Percentiles rank a stretch among this genome's conserved stretches.
phyloP scores from a whole-genome alignment of 768 basidiomycete genomes.

The Amanita rubescens region DNA sequence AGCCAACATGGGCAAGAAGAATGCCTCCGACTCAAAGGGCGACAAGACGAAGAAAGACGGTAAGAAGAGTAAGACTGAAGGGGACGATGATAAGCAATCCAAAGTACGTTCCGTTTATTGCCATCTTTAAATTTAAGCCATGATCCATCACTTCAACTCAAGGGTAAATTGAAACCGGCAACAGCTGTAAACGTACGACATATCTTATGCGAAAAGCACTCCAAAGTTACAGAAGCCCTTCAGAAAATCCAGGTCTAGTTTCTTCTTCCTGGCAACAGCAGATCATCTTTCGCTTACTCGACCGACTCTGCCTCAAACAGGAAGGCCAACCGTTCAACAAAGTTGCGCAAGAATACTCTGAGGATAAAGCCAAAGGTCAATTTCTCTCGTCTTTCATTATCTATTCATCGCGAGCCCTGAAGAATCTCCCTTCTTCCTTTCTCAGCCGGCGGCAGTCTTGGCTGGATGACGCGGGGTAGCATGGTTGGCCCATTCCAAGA shows the following conservation, averaged over 20 bases:
- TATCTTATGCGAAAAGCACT: slow-evolving; percentile 84
- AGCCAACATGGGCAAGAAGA: slow-evolving; percentile 32
- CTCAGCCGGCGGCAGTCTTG: slow-evolving; percentile 75
- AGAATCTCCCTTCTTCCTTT: not conserved
- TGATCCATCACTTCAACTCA: not conserved
- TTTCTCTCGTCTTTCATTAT: not conserved
- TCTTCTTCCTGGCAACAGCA: too few species aligned
- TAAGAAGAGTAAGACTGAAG: slow-evolving; percentile 39
- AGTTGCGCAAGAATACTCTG: slow-evolving; percentile 84
- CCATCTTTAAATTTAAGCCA: not conserved
- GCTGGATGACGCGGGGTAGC: slow-evolving; percentile 82
- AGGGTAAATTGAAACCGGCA: slow-evolving; percentile 68
- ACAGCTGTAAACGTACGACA: slow-evolving; percentile 82
- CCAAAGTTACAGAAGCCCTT: slow-evolving; percentile 70
- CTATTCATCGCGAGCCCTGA: not conserved
- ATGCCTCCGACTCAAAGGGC: slow-evolving; percentile 21
- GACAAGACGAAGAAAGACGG: slow-evolving; percentile 26
- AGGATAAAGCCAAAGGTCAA: slow-evolving; percentile 83
- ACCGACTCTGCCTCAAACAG: slow-evolving; percentile 21
- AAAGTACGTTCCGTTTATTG: slow-evolving; percentile 27
- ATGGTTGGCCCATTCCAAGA: slow-evolving; percentile 91
- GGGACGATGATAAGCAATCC: slow-evolving; percentile 21
- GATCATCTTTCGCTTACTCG: not conserved
- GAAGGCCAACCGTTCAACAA: slow-evolving; percentile 81
- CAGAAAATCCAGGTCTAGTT: slow-evolving; percentile 66